These are phyloP conservation scores for Cercospora zeae-maydis DNA, from an alignment of 2,329 filamentous ascomycete genomes.

Conservation along the genomic window DNA sequence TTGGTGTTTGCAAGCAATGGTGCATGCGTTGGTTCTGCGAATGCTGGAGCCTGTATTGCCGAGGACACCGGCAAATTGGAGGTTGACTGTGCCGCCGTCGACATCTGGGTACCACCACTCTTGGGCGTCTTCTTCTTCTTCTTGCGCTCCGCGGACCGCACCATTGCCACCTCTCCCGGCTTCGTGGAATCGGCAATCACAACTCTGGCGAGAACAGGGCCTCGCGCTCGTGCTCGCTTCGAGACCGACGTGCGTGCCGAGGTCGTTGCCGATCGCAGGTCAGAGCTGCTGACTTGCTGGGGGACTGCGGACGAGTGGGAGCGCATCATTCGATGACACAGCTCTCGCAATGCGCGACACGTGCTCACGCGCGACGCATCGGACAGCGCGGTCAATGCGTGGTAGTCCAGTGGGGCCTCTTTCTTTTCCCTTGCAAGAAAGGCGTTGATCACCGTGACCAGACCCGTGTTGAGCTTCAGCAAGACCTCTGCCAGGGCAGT, in stretches of 20 bases:
- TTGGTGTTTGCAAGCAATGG: background rate
- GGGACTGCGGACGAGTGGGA: background rate
- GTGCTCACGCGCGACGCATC: slow-evolving; percentile 46
- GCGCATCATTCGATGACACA: slow-evolving; percentile 33
- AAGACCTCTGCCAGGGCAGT: slow-evolving; percentile 46
- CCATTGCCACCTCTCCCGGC: slow-evolving; percentile 30
- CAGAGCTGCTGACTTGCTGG: background rate
- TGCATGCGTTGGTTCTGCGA: background rate
- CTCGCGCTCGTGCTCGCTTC: slow-evolving; percentile 19
- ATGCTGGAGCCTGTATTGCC: background rate
- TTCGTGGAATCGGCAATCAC: slow-evolving; percentile 31
- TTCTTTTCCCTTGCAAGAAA: slow-evolving; percentile 41
- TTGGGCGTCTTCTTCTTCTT: slow-evolving; percentile 14
- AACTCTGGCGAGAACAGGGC: slow-evolving; percentile 30
- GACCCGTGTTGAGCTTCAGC: slow-evolving; percentile 47
- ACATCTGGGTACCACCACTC: background rate
- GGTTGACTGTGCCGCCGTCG: slow-evolving; percentile 13
- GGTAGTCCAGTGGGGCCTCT: slow-evolving; percentile 40
- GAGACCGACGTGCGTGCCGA: background rate
- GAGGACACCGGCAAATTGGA: slow-evolving; percentile 4
- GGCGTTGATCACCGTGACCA: slow-evolving; percentile 46
- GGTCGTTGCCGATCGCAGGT: background rate
- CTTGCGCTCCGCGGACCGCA: slow-evolving; percentile 27
- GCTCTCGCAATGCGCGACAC: slow-evolving; percentile 41
- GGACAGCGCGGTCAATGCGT: slow-evolving; percentile 44